Percentiles rank a stretch among this genome's conserved stretches.
Evolutionary conservation across 2,329 filamentous ascomycete species (phyloP).

Genomic region (Setomelanomma holmii): DNA sequence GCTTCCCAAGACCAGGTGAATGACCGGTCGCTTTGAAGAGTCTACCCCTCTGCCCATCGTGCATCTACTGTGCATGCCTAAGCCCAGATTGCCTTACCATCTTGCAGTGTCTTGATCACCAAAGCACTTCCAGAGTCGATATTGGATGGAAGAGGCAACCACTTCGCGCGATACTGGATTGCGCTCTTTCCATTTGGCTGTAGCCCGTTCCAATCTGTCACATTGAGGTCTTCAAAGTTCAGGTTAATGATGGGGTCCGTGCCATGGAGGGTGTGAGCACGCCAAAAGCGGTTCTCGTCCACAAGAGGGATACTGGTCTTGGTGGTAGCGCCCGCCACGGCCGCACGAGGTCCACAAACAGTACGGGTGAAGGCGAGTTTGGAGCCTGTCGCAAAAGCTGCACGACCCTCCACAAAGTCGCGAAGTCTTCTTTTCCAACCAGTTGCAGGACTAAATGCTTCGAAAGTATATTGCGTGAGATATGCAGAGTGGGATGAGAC

Average conservation of each 20-base stretch:
- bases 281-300: neutral
- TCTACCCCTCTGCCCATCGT: conserved; percentile 6
- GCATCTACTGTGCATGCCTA: conserved; percentile 1
- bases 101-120: neutral
- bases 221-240: neutral
- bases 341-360: neutral
- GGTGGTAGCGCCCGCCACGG: neutral
- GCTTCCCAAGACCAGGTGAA: neutral
- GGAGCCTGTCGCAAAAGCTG: neutral
- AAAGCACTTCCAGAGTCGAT: neutral
- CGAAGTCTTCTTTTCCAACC: conserved; percentile 3
- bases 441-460: neutral
- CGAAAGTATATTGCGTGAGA: neutral
- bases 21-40: neutral
- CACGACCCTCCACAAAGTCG: neutral
- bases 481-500: neutral
- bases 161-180: neutral
- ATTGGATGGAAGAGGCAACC: neutral
- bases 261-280: neutral
- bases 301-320: neutral
- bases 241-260: neutral
- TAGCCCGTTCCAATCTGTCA: neutral
- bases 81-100: neutral
- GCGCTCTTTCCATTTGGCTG: neutral
- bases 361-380: conserved; percentile 3